Evolutionary conservation across 352 stramenopile genomes (phyloP), one percentile per base, ranked within the genome.

Genomic region (Phytophthora palmivora): DNA sequence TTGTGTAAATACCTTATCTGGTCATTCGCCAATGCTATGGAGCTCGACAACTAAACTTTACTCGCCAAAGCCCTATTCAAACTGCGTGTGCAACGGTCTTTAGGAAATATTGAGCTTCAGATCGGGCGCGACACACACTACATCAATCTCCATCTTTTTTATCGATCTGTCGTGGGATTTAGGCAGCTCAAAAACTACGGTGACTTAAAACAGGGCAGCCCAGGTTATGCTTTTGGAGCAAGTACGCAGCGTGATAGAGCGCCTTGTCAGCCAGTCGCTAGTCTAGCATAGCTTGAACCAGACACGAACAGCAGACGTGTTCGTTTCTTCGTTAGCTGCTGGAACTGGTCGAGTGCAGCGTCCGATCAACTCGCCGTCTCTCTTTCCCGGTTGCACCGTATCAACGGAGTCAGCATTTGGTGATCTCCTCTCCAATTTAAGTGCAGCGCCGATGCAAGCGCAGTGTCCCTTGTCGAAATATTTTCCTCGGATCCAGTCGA

Each of bases 341-440:
- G 46, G 44, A 21, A 21, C 32, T 44, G 48, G 12, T 46, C 33
- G 11, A 34, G 30, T 48, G 32, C 30, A 58, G 30, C 36, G n/a
- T 12, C 30, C 44, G 50, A 41, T 61, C 58, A 45, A 4, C 21
- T 30, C 43, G 54, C 62, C 44, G 62, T 51, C 49, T 70, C 62
- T 71, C 43, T 71, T 70, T 61, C 62, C 62, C 54, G 18, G 15
- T 30, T 36, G 26, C 53, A 57, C 54, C 41, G 62, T 61, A 66
- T 58, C 26, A 16, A 52, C 38, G 22, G 15, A 33, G 45, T 52
- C 60, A 67, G 43, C 16, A 21, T 32, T 14, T 37, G 26, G 52
- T 52, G 44, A 59, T 55, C 36, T 10, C 15, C 18, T n/a, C n/a
- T n/a, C n/a, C n/a, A n/a, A n/a, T n/a, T n/a, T n/a, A n/a, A n/a